These are phyloP conservation scores for Rhodotorula toruloides DNA, from an alignment of 768 basidiomycete genomes.

Conservation along the genomic window DNA sequence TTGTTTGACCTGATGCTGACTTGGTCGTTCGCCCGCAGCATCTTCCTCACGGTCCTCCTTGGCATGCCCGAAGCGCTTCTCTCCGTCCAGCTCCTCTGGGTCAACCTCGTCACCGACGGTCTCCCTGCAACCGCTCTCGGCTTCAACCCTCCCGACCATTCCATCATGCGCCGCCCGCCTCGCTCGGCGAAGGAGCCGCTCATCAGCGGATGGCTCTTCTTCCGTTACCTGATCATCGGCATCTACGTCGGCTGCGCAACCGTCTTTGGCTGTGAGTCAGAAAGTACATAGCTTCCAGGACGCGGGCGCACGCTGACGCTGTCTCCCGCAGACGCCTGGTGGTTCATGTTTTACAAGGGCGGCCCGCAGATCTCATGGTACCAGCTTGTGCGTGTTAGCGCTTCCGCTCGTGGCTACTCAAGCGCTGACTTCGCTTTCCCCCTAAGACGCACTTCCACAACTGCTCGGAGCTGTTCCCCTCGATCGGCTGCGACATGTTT, in stretches of 20 bases:
- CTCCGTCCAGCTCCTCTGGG: constrained; percentile 96
- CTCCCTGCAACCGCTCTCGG: constrained; percentile 94
- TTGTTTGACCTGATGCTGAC: not conserved
- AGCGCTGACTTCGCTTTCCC: not conserved
- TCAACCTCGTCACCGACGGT: constrained; percentile 91
- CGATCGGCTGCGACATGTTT: constrained; percentile 90
- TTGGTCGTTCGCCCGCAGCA: constrained; percentile 50
- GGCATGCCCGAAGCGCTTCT: constrained; percentile 99
- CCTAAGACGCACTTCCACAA: constrained; percentile 89
- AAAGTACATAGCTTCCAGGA: not conserved
- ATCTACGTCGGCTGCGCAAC: constrained; percentile 91
- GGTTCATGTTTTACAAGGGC: constrained; percentile 85
- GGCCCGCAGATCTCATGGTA: constrained; percentile 91
- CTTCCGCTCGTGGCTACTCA: not conserved
- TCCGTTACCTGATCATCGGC: constrained; percentile 90
- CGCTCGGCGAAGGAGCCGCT: constrained; percentile 84
- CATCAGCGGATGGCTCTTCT: constrained; percentile 86
- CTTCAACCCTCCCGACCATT: constrained; percentile 89
- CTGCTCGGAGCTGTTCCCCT: constrained; percentile 73
- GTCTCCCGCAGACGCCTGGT: constrained; percentile 67
- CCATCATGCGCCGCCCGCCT: constrained; percentile 90
- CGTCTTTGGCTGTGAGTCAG: constrained; percentile 65
- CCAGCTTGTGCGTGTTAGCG: constrained; percentile 65
- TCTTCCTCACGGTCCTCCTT: constrained; percentile 92
- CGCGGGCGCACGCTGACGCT: not conserved